A percentile compares a stretch with the other conserved stretches of the same genome.
phyloP scores from a whole-genome alignment of 345 rosid genomes.

The Hirschfeldia incana region DNA sequence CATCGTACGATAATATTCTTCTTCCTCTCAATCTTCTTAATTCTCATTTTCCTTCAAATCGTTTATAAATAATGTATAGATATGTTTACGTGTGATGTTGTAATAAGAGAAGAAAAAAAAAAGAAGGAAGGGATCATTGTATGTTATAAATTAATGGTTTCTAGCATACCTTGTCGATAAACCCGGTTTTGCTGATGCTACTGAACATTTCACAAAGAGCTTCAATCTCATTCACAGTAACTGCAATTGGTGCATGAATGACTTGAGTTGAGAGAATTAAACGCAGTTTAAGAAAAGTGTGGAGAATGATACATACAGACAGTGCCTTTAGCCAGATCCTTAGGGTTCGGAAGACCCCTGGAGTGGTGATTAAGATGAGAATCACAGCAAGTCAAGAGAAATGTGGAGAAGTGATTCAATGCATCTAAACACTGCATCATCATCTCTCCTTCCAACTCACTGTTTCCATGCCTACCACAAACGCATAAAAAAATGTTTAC shows the following conservation, averaged over 20 bases:
- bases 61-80: no score
- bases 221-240: conserved; percentile 87
- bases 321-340: conserved; percentile 69
- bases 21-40: no score
- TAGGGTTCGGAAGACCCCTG: conserved; percentile 59
- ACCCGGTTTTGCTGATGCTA: conserved; percentile 75
- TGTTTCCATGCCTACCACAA: conserved; percentile 62
- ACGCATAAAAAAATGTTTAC: not conserved
- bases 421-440: conserved; percentile 73
- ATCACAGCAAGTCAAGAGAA: conserved; percentile 59
- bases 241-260: conserved; percentile 43
- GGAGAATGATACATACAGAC: conserved; percentile 54
- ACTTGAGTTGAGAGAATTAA: not conserved
- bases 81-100: no score
- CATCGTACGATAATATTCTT: no score
- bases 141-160: not conserved
- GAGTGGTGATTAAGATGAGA: conserved; percentile 49
- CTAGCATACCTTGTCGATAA: conserved; percentile 71
- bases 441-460: conserved; percentile 47
- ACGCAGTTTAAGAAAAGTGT: no score
- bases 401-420: conserved; percentile 48
- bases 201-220: conserved; percentile 82
- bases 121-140: not conserved
- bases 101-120: not conserved
- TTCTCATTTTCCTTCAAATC: no score